phyloP scores from a whole-genome alignment of 257 asterid species.

The Ballota nigra region DNA sequence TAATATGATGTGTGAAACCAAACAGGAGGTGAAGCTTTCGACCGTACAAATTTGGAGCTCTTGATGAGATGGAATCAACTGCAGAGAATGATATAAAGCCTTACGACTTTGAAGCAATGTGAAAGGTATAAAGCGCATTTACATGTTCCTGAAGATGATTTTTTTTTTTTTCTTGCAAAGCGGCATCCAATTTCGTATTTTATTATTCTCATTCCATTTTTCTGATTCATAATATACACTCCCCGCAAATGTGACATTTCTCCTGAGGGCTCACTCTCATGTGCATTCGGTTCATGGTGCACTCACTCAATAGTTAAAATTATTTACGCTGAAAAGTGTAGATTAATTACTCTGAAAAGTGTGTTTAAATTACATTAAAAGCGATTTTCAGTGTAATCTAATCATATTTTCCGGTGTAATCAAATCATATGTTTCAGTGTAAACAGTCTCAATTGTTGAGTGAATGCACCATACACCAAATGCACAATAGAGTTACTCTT shows the following conservation, averaged over 20 bases:
- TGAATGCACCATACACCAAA: too few relatives aligned
- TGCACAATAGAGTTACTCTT: too few relatives aligned
- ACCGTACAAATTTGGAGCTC: background rate
- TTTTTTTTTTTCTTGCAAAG: background rate
- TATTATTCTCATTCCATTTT: background rate
- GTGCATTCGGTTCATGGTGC: too few relatives aligned
- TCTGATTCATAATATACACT: background rate
- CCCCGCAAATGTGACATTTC: background rate
- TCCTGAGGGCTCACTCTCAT: too few relatives aligned
- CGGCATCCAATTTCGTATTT: background rate
- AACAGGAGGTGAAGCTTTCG: slow-evolving; percentile 1
- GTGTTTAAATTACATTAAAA: too few relatives aligned
- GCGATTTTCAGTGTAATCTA: too few relatives aligned
- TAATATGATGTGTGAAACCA: background rate
- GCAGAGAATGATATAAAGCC: background rate
- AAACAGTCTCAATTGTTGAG: too few relatives aligned
- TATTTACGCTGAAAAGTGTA: too few relatives aligned
- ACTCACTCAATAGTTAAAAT: too few relatives aligned
- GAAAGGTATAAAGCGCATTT: background rate
- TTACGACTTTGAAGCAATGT: background rate
- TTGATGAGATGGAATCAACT: background rate
- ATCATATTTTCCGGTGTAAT: too few relatives aligned
- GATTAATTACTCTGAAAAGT: too few relatives aligned
- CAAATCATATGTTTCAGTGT: too few relatives aligned
- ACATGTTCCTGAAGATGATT: background rate